These are phyloP conservation scores for Termitomyces sp. DNA, from an alignment of 768 basidiomycete species.

Conservation along the genomic window DNA sequence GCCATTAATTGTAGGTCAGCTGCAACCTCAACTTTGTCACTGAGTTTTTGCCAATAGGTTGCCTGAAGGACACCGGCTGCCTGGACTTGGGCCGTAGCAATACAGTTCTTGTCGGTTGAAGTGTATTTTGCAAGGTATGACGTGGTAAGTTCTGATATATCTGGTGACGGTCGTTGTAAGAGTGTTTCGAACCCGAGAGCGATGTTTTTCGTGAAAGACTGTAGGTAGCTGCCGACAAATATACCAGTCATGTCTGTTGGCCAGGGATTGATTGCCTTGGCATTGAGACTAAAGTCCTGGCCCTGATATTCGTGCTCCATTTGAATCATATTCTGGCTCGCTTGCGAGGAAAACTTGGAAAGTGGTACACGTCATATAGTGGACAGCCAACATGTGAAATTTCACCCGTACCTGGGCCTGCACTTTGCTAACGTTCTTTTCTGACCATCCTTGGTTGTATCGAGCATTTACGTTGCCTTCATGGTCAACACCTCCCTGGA, in stretches of 20 bases:
- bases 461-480: constrained; percentile 88
- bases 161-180: constrained; percentile 73
- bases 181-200: constrained; percentile 85
- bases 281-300: constrained; percentile 77
- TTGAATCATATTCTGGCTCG: constrained; percentile 87
- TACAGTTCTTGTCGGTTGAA: constrained; percentile 71
- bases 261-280: constrained; percentile 89
- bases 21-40: constrained; percentile 96
- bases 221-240: constrained; percentile 87
- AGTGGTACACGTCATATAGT: constrained; percentile 14
- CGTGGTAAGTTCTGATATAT: constrained; percentile 61
- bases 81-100: constrained; percentile 88
- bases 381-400: not conserved
- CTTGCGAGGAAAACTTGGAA: constrained; percentile 62
- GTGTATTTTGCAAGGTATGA: constrained; percentile 83
- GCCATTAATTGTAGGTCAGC: constrained; percentile 86
- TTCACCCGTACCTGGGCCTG: constrained; percentile 70
- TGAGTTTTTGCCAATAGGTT: constrained; percentile 95
- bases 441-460: constrained; percentile 85
- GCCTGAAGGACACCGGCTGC: constrained; percentile 79
- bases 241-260: constrained; percentile 85
- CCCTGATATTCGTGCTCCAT: constrained; percentile 93
- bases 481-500: constrained; percentile 93
- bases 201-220: constrained; percentile 86
- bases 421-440: constrained; percentile 72